A percentile compares a stretch with the other conserved stretches of the same genome.
These are phyloP conservation scores for Gilbertella persicaria DNA, from an alignment of 371 early-diverging fungal species.

Conservation along the genomic window DNA sequence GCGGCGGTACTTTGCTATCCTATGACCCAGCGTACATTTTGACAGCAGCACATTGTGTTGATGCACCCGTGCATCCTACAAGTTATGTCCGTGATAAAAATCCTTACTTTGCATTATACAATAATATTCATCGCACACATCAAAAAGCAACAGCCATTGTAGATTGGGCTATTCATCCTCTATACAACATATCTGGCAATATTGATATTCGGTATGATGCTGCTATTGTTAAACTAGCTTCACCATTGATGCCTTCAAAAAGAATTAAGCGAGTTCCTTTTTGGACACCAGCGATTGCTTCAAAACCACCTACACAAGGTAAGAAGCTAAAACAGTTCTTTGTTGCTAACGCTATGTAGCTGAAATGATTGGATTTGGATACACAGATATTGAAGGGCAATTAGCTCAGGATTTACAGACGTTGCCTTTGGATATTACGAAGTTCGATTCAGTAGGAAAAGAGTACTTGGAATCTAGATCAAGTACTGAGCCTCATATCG, in stretches of 20 bases:
- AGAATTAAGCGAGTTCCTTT: slow-evolving; percentile 29
- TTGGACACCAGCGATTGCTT: slow-evolving; percentile 24
- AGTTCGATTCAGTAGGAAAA: slow-evolving; percentile 11
- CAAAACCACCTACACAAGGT: slow-evolving; percentile 13
- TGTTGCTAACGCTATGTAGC: slow-evolving; percentile 13
- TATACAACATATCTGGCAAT: slow-evolving; percentile 20
- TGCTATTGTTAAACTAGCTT: slow-evolving; percentile 36
- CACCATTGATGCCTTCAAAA: slow-evolving; percentile 25
- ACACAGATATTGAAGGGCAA: slow-evolving; percentile 14
- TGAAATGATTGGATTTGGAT: slow-evolving; percentile 42
- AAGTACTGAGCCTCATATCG: slow-evolving; percentile 17
- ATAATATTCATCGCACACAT: slow-evolving; percentile 14
- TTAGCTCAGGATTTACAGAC: slow-evolving; percentile 27
- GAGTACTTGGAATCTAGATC: slow-evolving; percentile 29
- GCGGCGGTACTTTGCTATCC: slow-evolving; percentile 45
- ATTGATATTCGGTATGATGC: slow-evolving; percentile 39
- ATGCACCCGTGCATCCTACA: slow-evolving; percentile 22
- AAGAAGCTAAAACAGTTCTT: background rate
- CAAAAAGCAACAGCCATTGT: slow-evolving; percentile 29
- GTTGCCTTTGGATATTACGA: slow-evolving; percentile 26
- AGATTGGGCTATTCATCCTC: slow-evolving; percentile 44
- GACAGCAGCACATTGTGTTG: slow-evolving; percentile 55
- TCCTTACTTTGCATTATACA: slow-evolving; percentile 21
- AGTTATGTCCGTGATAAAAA: slow-evolving; percentile 6
- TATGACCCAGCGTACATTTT: slow-evolving; percentile 43